Conservation (phyloP, 768 basidiomycete genomes). For the Infundibulicybe gibba region DNA sequence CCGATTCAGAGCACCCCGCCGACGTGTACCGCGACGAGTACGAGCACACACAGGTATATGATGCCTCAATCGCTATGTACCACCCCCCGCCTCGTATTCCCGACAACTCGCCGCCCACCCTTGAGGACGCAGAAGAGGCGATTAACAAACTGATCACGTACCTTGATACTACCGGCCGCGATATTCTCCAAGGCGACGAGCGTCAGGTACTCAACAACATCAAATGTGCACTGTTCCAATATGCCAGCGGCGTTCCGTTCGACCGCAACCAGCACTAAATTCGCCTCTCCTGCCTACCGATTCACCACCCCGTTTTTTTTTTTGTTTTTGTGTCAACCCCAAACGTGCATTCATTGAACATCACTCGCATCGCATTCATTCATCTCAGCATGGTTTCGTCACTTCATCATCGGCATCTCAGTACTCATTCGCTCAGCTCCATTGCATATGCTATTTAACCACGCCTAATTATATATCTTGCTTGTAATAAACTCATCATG, state of each 20-base stretch:
- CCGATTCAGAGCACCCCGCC: conserved; percentile 2
- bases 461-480: too few relatives aligned
- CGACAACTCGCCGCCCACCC: conserved; percentile 29
- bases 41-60: conserved; percentile 11
- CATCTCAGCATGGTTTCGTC: too few relatives aligned
- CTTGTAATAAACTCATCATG: too few relatives aligned
- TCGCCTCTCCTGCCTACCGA: neutral
- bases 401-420: too few relatives aligned
- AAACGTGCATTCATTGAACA: neutral
- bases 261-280: conserved; percentile 7
- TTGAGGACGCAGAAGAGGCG: conserved; percentile 50
- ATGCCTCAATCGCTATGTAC: conserved; percentile 25
- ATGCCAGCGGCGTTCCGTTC: conserved; percentile 22
- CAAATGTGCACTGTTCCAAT: conserved; percentile 52
- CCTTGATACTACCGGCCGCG: conserved; percentile 33
- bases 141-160: conserved; percentile 52
- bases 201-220: conserved; percentile 39
- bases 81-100: conserved; percentile 25
- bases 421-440: too few relatives aligned
- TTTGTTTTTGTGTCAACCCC: neutral
- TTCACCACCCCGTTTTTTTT: neutral
- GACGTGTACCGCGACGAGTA: neutral
- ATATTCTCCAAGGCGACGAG: conserved; percentile 27
- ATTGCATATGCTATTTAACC: too few relatives aligned
- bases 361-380: neutral